A percentile compares a stretch with the other conserved stretches of the same genome.
These are phyloP conservation scores for Fusarium acutatum DNA, from an alignment of 2,329 filamentous ascomycete genomes.

Conservation along the genomic window DNA sequence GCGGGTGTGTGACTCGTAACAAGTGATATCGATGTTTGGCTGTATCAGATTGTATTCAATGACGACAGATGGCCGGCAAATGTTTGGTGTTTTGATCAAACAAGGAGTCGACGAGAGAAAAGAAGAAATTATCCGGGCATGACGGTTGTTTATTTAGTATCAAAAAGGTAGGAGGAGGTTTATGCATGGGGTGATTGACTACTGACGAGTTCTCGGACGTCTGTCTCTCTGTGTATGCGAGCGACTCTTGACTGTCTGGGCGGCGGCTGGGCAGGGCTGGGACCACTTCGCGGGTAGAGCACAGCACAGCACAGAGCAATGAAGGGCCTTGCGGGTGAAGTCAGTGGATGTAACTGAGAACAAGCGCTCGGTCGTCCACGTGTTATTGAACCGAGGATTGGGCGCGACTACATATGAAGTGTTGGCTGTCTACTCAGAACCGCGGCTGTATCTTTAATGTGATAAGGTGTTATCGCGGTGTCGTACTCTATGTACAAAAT, in stretches of 20 bases:
- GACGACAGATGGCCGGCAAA: not conserved
- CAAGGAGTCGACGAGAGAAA: conserved; percentile 1
- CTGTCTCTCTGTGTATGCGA: not conserved
- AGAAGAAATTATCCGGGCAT: conserved; percentile 23
- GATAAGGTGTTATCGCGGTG: conserved; percentile 13
- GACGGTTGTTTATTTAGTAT: conserved; percentile 39
- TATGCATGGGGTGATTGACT: conserved; percentile 28
- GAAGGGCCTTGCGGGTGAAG: not conserved
- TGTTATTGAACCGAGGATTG: conserved; percentile 42
- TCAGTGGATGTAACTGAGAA: conserved; percentile 19
- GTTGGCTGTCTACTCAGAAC: conserved; percentile 13
- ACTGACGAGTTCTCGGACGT: conserved; percentile 22
- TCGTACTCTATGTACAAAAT: conserved; percentile 11
- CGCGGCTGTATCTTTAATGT: conserved; percentile 23
- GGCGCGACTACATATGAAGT: conserved; percentile 38
- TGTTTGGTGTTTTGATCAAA: not conserved
- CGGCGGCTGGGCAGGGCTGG: conserved; percentile 30
- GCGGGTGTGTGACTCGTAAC: conserved; percentile 31
- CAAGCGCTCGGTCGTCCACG: conserved; percentile 39
- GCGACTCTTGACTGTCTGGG: not conserved
- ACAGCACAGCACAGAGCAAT: conserved; percentile 2
- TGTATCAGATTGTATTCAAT: not conserved
- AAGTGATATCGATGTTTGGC: conserved; percentile 17
- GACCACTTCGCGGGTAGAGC: not conserved
- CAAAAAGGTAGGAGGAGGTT: conserved; percentile 12